These are phyloP conservation scores for Lithocarpus polystachyus DNA, from an alignment of 306 rosid genomes.

Conservation along the genomic window DNA sequence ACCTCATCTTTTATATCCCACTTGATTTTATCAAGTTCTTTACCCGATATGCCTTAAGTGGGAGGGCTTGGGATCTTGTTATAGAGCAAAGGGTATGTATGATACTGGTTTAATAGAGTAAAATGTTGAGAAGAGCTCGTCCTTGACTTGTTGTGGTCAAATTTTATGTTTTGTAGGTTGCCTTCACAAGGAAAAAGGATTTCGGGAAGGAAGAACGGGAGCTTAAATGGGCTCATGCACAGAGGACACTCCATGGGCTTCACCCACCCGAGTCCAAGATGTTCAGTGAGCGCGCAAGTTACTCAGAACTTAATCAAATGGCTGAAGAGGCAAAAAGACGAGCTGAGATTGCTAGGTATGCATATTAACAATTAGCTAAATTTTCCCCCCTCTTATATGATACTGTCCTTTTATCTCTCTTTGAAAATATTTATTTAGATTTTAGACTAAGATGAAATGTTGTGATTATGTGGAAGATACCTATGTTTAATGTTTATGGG, in stretches of 20 bases:
- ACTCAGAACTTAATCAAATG: constrained; percentile 69
- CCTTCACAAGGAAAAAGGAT: constrained; percentile 75
- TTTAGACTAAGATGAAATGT: no score
- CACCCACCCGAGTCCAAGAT: constrained; percentile 70
- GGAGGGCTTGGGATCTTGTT: constrained; percentile 86
- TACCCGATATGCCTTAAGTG: constrained; percentile 68
- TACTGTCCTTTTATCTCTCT: no score
- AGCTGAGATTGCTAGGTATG: constrained; percentile 83
- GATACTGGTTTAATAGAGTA: background rate
- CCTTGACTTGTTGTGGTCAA: background rate
- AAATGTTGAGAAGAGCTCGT: background rate
- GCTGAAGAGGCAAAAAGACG: constrained; percentile 84
- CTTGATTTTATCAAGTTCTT: constrained; percentile 73
- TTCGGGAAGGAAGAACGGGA: constrained; percentile 84
- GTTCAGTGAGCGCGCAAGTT: constrained; percentile 46
- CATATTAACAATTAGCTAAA: background rate
- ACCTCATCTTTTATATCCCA: constrained; percentile 68
- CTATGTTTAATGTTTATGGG: no score
- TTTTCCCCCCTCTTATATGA: background rate
- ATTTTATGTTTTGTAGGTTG: constrained; percentile 45
- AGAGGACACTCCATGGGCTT: constrained; percentile 84
- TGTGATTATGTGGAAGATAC: no score
- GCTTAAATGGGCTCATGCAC: constrained; percentile 81
- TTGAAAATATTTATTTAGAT: no score
- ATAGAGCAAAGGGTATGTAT: constrained; percentile 70